Evolutionary conservation across 352 stramenopile genomes (phyloP), one percentile per base, ranked within the genome.

Genomic region (Blastocystis hominis): DNA sequence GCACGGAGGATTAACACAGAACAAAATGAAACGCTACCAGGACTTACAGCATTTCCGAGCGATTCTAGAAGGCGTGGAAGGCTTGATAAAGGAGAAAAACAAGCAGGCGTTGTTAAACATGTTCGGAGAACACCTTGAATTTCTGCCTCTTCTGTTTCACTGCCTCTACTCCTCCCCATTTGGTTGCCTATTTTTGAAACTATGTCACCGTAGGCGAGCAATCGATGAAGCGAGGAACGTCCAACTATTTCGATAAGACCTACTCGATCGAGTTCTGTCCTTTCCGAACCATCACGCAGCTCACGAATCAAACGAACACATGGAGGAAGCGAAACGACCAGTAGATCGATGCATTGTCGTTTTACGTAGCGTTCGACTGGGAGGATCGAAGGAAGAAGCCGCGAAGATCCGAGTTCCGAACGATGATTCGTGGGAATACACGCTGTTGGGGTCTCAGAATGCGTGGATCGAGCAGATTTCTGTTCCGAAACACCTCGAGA

Each of bases 181-280:
- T 30, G 72, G 72, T 84, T 53, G 4, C 3, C 24, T 15, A n/a
- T 36, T 24, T 3, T 6, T 53, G 24, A 30, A 1, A 40, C 44
- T n/a, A 0, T 34, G 34, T 64, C n/a, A 84, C 56, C 20, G n/a
- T 30, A 84, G 72, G 72, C 40, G 72, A 84, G 44, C 47, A 84
- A 30, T 10, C 59, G 24, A 84, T 84, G 72, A 84, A 84, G 50
- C 2, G 72, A 68, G 72, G 72, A 46, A 66, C 50, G 0, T 15
- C 72, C 9, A 84, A 64, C 50, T 84, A 40, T 53, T 84, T 54
- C 40, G 42, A 84, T 34, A 84, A 84, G 50, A 40, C 40, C 47
- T 84, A 84, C 40, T 66, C 47, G 34, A 68, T 84, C 56, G 72
- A 84, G 56, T 84, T 84, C 50, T 84, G 72, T 53, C 72, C 72